Evolutionary conservation across 306 rosid species (phyloP).

Genomic region (Dryas octopetala): DNA sequence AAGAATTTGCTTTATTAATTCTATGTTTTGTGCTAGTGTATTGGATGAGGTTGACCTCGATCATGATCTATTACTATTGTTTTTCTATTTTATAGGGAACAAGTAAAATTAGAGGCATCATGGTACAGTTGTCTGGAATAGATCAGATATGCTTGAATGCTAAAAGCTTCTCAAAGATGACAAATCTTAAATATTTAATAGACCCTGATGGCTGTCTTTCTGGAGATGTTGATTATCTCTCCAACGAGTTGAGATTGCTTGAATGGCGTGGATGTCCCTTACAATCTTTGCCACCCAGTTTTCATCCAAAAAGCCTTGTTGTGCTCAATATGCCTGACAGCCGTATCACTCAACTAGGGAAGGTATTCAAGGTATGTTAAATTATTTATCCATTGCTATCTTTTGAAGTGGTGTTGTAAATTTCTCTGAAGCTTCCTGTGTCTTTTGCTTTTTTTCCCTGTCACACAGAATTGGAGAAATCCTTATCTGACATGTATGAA

Average conservation of each 20-base stretch:
- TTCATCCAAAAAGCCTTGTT: conserved; percentile 33
- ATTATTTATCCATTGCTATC: background rate
- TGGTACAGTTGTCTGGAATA: background rate
- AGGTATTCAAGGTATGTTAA: conserved; percentile 20
- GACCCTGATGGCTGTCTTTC: conserved; percentile 24
- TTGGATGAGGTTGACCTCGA: no score
- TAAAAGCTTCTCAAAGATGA: conserved; percentile 26
- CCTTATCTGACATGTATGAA: background rate
- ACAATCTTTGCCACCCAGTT: conserved; percentile 27
- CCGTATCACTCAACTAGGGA: background rate
- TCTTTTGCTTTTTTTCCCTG: background rate
- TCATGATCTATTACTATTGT: no score
- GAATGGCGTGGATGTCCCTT: conserved; percentile 35
- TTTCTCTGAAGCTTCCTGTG: background rate
- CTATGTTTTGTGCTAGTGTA: background rate
- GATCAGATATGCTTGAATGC: conserved; percentile 22
- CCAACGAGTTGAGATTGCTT: conserved; percentile 35
- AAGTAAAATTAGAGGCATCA: background rate
- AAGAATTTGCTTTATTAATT: conserved; percentile 23
- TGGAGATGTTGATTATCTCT: conserved; percentile 23
- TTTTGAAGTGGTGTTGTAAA: background rate
- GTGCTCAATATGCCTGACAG: conserved; percentile 28
- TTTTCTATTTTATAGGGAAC: background rate
- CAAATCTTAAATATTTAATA: conserved; percentile 26
- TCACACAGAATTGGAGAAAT: background rate